Evolutionary conservation across 805 yeast species (phyloP).

Genomic region (Candida berthetii): DNA sequence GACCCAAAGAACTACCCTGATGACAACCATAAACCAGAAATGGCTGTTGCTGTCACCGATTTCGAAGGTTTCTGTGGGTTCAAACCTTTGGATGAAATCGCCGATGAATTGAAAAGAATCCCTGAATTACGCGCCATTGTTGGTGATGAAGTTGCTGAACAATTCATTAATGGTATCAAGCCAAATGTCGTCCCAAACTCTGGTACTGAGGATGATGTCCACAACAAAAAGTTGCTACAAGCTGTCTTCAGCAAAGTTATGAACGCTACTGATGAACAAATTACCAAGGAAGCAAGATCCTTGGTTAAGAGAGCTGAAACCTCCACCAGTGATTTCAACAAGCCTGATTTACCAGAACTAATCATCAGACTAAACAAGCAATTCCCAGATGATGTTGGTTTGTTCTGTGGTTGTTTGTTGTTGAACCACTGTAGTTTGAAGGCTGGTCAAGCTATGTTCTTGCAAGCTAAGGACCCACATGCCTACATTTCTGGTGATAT

Average conservation of each 20-base stretch:
- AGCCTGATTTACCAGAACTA: conserved; percentile 57
- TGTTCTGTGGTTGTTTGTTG: conserved; percentile 91
- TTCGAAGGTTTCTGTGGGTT: conserved; percentile 99
- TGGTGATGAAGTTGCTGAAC: conserved; percentile 50
- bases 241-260: conserved; percentile 75
- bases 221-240: conserved; percentile 64
- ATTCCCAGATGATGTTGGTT: conserved; percentile 90
- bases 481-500: conserved; percentile 97
- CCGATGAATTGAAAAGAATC: conserved; percentile 56
- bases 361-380: conserved; percentile 75
- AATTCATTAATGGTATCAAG: conserved; percentile 45
- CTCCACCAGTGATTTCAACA: conserved; percentile 50
- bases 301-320: conserved; percentile 60
- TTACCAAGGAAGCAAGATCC: conserved; percentile 50
- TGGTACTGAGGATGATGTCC: conserved; percentile 47
- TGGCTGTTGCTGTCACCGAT: conserved; percentile 95
- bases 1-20: conserved; percentile 97
- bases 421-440: conserved; percentile 80
- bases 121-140: conserved; percentile 75
- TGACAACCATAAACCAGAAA: conserved; percentile 98
- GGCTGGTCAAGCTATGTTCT: conserved; percentile 93
- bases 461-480: conserved; percentile 96
- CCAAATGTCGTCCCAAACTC: conserved; percentile 25
- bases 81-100: conserved; percentile 80
- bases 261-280: conserved; percentile 64